Base-by-base conservation (phyloP, 2,329 filamentous ascomycete genomes). In the Botrytis aclada region DNA sequence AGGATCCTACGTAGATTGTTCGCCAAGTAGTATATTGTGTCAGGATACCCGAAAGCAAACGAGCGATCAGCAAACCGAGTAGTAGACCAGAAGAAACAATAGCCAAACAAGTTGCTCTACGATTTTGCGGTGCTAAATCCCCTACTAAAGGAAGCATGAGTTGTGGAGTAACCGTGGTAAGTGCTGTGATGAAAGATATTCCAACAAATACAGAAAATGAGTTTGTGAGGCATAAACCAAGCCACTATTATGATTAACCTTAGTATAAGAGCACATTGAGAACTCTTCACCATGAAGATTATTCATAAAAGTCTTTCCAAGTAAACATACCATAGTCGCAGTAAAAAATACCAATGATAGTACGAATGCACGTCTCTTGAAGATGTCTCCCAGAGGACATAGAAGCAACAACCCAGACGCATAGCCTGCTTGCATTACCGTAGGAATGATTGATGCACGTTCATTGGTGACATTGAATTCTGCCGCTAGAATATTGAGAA, bases 91-190 rank as follows among this genome's bases (percentile, higher is more conserved):
- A 93, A 3, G 92, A 90, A 12, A 95, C 90, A 73, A 95, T 89
- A 9, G 91, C 90, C 8, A 95, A 85, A 20, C 91, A 89, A 39
- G 89, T 88, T 0, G 92, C 92, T 20, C 92, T 88, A 41, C 90
- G 87, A 60, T 90, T 83, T 0, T 88, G 85, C 0, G 93, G 92
- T 0, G 93, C 92, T 29, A 95, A 89, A 78, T 95, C 92, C 3
- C 92, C 92, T 0, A 95, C 92, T 0, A 96, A 84, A 0, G 93
- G 93, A 25, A 96, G 89, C 92, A 96, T 93, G 71, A 92, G 83
- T 81, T 92, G 90, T 20, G 92, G 93, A 4, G 93, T 95, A 2
- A 95, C 93, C 0, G 93, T 96, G 2, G 91, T 91, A n/a, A 92
- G 82, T n/a, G 90, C 90, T 18, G 88, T 89, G 71, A 95, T 82